Conservation (phyloP, 768 basidiomycete genomes). For the Lactarius psammicola region DNA sequence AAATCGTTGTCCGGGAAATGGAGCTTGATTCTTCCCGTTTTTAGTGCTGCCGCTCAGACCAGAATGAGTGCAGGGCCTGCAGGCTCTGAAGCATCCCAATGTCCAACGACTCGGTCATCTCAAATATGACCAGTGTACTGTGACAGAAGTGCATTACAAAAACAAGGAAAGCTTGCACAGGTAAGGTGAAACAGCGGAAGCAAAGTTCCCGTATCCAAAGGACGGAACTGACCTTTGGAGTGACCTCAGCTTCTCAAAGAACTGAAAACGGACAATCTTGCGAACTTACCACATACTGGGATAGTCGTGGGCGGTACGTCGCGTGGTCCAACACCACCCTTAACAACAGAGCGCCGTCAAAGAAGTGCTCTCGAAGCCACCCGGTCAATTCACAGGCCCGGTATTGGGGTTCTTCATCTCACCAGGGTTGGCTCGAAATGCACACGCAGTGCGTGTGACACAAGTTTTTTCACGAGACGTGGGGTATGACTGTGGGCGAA, state of each 20-base stretch:
- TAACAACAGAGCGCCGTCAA: neutral
- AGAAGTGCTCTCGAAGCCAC: constrained; percentile 8
- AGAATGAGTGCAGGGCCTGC: neutral
- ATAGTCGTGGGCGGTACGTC: neutral
- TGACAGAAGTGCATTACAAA: too few species aligned
- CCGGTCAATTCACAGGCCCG: constrained; percentile 1
- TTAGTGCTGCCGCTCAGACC: neutral
- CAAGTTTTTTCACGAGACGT: neutral
- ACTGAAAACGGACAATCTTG: neutral
- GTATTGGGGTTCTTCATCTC: neutral
- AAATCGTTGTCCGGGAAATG: neutral
- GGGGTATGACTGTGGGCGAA: neutral
- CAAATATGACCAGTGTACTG: neutral
- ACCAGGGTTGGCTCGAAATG: neutral
- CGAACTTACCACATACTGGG: neutral
- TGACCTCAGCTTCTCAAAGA: neutral
- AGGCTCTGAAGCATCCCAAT: neutral
- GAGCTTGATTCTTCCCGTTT: neutral
- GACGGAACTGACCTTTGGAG: neutral
- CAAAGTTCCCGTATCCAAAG: neutral
- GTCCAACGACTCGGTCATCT: neutral
- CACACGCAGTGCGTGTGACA: neutral
- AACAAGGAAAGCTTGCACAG: neutral
- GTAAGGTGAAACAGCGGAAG: neutral
- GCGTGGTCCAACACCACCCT: neutral